Percentiles rank a stretch among this genome's conserved stretches.
phyloP scores from a whole-genome alignment of 768 basidiomycete genomes.

The Neoboletus magnificus region DNA sequence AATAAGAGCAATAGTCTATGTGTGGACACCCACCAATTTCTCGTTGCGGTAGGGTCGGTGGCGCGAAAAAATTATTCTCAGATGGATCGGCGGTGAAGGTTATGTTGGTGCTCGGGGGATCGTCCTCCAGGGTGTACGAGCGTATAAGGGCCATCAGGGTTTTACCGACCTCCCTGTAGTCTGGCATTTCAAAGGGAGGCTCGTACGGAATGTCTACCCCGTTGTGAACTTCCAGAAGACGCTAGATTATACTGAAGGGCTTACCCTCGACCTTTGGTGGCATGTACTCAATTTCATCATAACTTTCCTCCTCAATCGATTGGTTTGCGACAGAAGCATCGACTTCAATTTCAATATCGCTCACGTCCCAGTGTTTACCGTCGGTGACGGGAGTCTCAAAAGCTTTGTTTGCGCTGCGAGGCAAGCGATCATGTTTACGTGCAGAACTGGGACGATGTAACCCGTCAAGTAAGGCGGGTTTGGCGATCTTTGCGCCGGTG shows the following conservation, averaged over 20 bases:
- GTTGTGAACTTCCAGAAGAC: constrained; percentile 1
- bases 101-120: constrained; percentile 12
- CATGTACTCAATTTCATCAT: constrained; percentile 54
- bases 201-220: constrained; percentile 40
- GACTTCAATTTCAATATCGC: constrained; percentile 47
- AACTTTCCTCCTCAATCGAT: constrained; percentile 31
- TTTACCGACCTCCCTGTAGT: constrained; percentile 43
- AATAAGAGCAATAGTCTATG: not conserved
- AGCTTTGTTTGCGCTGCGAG: constrained; percentile 44
- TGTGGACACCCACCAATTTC: constrained; percentile 23
- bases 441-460: constrained; percentile 63
- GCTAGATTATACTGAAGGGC: constrained; percentile 13
- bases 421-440: constrained; percentile 59
- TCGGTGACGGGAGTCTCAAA: constrained; percentile 67
- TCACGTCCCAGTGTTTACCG: constrained; percentile 76
- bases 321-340: constrained; percentile 21
- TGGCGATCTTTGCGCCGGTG: constrained; percentile 36
- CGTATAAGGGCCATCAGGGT: constrained; percentile 36
- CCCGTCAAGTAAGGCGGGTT: constrained; percentile 39
- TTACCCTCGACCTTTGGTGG: constrained; percentile 49
- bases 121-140: constrained; percentile 35
- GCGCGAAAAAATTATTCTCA: constrained; percentile 23
- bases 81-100: constrained; percentile 21
- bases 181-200: constrained; percentile 47
- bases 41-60: constrained; percentile 13